These are phyloP conservation scores for Ceratocystis alfenasii DNA, from an alignment of 2,329 filamentous ascomycete genomes.

Conservation along the genomic window DNA sequence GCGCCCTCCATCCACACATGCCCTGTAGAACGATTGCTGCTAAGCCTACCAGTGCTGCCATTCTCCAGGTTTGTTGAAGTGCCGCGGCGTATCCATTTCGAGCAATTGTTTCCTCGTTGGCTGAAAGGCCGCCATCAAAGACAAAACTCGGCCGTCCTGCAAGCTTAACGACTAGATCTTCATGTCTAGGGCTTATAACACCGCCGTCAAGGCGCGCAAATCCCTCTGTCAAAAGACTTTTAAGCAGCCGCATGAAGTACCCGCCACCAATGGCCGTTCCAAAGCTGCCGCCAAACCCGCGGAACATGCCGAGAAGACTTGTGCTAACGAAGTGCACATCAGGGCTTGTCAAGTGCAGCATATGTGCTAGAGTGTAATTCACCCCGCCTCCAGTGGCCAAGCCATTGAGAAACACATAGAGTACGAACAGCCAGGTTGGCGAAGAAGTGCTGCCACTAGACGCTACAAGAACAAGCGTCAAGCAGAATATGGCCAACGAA, in stretches of 20 bases:
- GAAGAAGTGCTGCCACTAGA: slow-evolving; percentile 41
- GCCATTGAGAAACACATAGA: slow-evolving; percentile 56
- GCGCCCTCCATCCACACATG: slow-evolving; percentile 40
- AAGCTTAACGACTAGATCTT: slow-evolving; percentile 36
- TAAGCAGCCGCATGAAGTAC: slow-evolving; percentile 53
- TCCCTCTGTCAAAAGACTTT: slow-evolving; percentile 41
- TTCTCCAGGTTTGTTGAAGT: slow-evolving; percentile 36
- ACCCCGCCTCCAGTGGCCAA: slow-evolving; percentile 58
- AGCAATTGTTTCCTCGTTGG: slow-evolving; percentile 36
- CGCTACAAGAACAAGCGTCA: slow-evolving; percentile 47
- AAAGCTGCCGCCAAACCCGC: slow-evolving; percentile 71
- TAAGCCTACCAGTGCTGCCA: slow-evolving; percentile 35
- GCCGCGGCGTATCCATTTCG: slow-evolving; percentile 38
- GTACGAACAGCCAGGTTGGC: slow-evolving; percentile 42
- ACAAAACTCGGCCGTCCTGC: slow-evolving; percentile 42
- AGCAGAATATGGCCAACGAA: slow-evolving; percentile 49
- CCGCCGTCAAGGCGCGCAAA: slow-evolving; percentile 41
- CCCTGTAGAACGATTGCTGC: slow-evolving; percentile 39
- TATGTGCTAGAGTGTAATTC: slow-evolving; percentile 71
- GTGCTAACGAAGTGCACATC: slow-evolving; percentile 63
- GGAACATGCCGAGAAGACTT: slow-evolving; percentile 64
- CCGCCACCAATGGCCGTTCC: slow-evolving; percentile 70
- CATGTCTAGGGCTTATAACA: slow-evolving; percentile 29
- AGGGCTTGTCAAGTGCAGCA: slow-evolving; percentile 57
- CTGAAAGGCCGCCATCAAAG: slow-evolving; percentile 33